Percentiles rank a stretch among this genome's conserved stretches.
Conservation (phyloP, 768 basidiomycete genomes). For the Tubosaeta brunneosetosa region DNA sequence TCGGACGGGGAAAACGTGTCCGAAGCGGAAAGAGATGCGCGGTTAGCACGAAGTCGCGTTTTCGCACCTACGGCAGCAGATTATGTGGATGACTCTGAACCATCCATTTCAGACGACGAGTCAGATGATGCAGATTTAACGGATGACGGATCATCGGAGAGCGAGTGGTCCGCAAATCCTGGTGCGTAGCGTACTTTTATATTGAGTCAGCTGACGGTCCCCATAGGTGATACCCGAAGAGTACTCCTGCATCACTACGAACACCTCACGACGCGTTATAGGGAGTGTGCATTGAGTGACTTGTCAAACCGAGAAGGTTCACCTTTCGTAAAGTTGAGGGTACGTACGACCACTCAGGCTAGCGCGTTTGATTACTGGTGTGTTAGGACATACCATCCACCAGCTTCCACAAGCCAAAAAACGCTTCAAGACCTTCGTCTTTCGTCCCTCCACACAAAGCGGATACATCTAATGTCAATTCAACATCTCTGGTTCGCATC, state of each 20-base stretch:
- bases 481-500: conserved; percentile 33
- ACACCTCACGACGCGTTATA: conserved; percentile 46
- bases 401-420: conserved; percentile 6
- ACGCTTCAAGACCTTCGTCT: neutral
- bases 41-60: conserved; percentile 63
- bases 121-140: conserved; percentile 73
- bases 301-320: conserved; percentile 44
- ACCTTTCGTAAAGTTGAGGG: conserved; percentile 44
- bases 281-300: conserved; percentile 27
- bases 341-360: conserved; percentile 21
- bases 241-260: conserved; percentile 44
- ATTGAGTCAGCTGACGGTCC: conserved; percentile 10
- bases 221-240: conserved; percentile 16
- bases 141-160: conserved; percentile 38
- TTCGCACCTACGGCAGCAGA: conserved; percentile 28
- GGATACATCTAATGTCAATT: neutral
- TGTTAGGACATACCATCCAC: conserved; percentile 11
- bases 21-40: conserved; percentile 66
- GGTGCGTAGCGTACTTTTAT: conserved; percentile 10
- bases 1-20: conserved; percentile 61
- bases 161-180: conserved; percentile 40
- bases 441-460: conserved; percentile 2
- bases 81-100: conserved; percentile 39
- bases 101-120: conserved; percentile 64
- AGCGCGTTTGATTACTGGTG: neutral